Conservation (phyloP, 1,284 basidiomycete genomes). For the Pyrrhoderma lamaoense region DNA sequence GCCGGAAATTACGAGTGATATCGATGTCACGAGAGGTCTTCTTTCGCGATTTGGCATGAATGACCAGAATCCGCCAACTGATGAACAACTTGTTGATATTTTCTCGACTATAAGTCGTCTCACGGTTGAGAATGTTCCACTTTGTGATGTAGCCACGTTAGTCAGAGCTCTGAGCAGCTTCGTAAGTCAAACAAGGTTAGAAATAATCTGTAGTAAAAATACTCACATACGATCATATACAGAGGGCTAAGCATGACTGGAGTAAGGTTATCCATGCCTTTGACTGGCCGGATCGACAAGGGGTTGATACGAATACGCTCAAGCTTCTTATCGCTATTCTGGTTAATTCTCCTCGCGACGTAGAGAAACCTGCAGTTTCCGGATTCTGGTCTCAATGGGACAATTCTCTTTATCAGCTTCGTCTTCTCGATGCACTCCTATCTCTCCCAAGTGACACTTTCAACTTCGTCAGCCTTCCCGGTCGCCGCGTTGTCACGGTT, state of each 20-base stretch:
- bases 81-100: slow-evolving; percentile 62
- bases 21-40: slow-evolving; percentile 60
- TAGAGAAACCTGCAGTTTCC: slow-evolving; percentile 65
- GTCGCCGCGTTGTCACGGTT: slow-evolving; percentile 73
- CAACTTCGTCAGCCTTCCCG: slow-evolving; percentile 81
- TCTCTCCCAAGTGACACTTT: slow-evolving; percentile 86
- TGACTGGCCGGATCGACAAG: slow-evolving; percentile 69
- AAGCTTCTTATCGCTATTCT: slow-evolving; percentile 77
- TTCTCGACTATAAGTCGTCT: slow-evolving; percentile 57
- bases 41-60: slow-evolving; percentile 66
- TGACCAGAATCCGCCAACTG: slow-evolving; percentile 59
- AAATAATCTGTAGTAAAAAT: no score
- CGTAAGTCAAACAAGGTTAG: slow-evolving; percentile 54
- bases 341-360: slow-evolving; percentile 62
- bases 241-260: slow-evolving; percentile 70
- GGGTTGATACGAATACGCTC: slow-evolving; percentile 76
- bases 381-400: slow-evolving; percentile 82
- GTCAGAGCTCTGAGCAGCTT: slow-evolving; percentile 63
- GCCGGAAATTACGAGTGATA: slow-evolving; percentile 66
- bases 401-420: slow-evolving; percentile 81
- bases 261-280: slow-evolving; percentile 71
- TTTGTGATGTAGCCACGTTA: slow-evolving; percentile 74
- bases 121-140: slow-evolving; percentile 58
- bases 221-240: no score
- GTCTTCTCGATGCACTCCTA: slow-evolving; percentile 81